Evolutionary conservation across 2,329 filamentous ascomycete genomes (phyloP), one percentile per base, ranked within the genome.

Genomic region (Alternaria panax): DNA sequence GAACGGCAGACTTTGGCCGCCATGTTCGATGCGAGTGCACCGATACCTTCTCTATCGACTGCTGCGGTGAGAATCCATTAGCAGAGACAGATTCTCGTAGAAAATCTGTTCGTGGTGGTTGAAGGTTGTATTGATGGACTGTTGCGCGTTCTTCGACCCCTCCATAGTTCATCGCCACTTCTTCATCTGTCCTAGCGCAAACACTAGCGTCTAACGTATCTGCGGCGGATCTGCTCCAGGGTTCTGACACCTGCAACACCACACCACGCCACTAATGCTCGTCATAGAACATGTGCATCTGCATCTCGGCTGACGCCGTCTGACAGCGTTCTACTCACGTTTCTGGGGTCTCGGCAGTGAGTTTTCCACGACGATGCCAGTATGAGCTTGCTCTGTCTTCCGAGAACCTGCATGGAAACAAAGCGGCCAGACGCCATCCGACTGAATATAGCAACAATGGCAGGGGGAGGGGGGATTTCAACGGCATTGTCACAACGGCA

Each of bases 151-250:
- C 12, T 11, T 28, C n/a, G 16, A 52, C 45, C 51, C 56, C 22
- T 43, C 43, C 25, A 16, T 46, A 52, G 54, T 65, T 67, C 66
- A 60, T 65, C 41, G 22, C 48, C 24, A 30, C 53, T 63, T 24
- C 59, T 57, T 9, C 7, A 45, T 59, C 16, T 16, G 59, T 57
- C 41, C 16, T 63, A 63, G 63, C 50, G 55, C 50, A 20, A 38
- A n/a, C 30, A 40, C 42, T 65, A 65, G 64, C 43, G 20, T 66
- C 51, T 62, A 68, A 68, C 65, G 42, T 60, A 59, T 38, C 38
- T 63, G 63, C 60, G 64, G 58, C 66, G 54, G 62, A 65, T 67
- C 62, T 63, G 56, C 54, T 55, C 63, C 60, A 63, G 65, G 60
- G 59, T 56, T 43, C 45, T 57, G 51, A 60, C 40, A 60, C 54